Evolutionary conservation across 305 asterid genomes (phyloP), one percentile per base, ranked within the genome.

Genomic region (Vinca major): DNA sequence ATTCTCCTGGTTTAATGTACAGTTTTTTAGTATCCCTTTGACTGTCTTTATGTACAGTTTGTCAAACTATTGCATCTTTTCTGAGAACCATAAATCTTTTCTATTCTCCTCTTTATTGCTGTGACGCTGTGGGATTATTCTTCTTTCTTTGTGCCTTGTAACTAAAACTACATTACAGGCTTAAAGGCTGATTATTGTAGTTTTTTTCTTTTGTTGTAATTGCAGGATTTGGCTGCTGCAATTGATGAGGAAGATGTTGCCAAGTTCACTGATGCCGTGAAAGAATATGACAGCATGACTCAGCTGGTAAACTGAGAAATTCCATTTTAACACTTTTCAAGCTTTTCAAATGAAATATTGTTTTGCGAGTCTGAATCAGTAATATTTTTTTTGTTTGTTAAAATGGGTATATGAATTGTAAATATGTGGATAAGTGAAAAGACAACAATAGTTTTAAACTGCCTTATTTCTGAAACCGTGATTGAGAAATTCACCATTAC

Each of bases 261-360:
- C 45, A 90, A 86, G 84, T 92, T 90, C 73, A 90, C 98, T 26
- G 89, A 82, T 81, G 97, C 96, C 78, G 86, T 92, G 60, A 92
- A 92, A 82, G 95, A 92, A 73, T 92, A 80, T 62, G 98, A 92
- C 81, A 90, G 96, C 82, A 88, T 88, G 98, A 86, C 96, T 73
- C 95, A 80, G 74, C 95, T 89, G 89, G 96, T 92, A 89, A 81
- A 64, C 56, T 50, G 47, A 67, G 66, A 63, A 37, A 50, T 75
- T 36, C 70, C 16, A 21, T 67, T 63, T 53, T 20, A 26, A 26
- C 33, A 44, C 8, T 4, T 3, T 41, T 41, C 45, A 4, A 41
- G 1, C 5, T 16, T 5, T 36, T 60, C 12, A 60, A 54, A 54
- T 19, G 14, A 3, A 20, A 54, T 54, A 54, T 20, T 0, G 8